These are phyloP conservation scores for Ascochyta lentis DNA, from an alignment of 2,329 filamentous ascomycete species.

Conservation along the genomic window DNA sequence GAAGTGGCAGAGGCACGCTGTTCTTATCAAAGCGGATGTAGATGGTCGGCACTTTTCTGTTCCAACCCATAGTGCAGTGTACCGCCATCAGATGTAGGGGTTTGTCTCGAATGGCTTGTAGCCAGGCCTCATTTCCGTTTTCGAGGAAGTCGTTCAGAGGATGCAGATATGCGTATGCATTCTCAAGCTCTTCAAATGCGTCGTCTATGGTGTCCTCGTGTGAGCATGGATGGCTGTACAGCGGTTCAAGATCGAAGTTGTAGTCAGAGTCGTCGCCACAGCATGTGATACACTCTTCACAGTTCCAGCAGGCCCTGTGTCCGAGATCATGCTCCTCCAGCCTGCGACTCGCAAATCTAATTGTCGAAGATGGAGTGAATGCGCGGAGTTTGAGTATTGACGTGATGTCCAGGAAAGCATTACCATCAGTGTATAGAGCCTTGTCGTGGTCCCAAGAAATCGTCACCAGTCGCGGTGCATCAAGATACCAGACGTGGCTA, in stretches of 20 bases:
- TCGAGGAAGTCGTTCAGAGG: conserved; percentile 11
- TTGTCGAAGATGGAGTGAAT: not conserved
- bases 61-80: not conserved
- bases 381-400: conserved; percentile 7
- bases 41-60: not conserved
- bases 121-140: conserved; percentile 14
- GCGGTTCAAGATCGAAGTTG: not conserved
- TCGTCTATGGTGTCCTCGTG: not conserved
- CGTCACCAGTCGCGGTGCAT: conserved; percentile 8
- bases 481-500: not conserved
- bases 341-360: conserved; percentile 7
- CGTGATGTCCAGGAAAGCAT: not conserved
- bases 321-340: not conserved
- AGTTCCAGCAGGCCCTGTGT: not conserved
- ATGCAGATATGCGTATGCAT: conserved; percentile 4
- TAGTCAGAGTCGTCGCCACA: not conserved
- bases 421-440: not conserved
- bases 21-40: conserved; percentile 5
- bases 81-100: not conserved
- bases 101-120: not conserved
- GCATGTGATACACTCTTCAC: not conserved
- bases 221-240: not conserved
- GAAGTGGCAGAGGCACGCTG: not conserved
- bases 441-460: conserved; percentile 11
- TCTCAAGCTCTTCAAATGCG: not conserved